A percentile compares a stretch with the other conserved stretches of the same genome.
Conservation (phyloP, 768 basidiomycete genomes). For the Trametes coccinea region DNA sequence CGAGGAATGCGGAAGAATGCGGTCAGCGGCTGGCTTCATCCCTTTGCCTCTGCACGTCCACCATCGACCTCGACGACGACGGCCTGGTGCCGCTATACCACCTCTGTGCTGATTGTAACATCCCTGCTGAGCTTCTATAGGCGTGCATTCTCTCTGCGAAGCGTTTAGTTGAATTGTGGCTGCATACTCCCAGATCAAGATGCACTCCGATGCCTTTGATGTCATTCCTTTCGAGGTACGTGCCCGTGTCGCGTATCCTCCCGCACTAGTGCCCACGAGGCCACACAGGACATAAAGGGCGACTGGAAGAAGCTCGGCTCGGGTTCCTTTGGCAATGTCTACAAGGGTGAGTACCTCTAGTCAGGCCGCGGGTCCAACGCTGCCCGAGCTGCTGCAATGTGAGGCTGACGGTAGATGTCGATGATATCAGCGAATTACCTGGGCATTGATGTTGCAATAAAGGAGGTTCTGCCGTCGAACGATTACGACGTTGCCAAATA, state of each 20-base stretch:
- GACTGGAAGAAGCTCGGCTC: conserved; percentile 88
- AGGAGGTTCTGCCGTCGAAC: conserved; percentile 89
- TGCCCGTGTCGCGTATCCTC: conserved; percentile 5
- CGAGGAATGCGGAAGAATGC: conserved; percentile 7
- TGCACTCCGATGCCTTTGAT: conserved; percentile 73
- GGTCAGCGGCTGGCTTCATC: conserved; percentile 15
- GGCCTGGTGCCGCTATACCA: conserved; percentile 17
- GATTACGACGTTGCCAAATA: conserved; percentile 97
- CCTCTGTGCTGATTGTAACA: background rate
- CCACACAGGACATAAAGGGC: conserved; percentile 75
- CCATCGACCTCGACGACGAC: conserved; percentile 14
- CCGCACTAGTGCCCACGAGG: conserved; percentile 11
- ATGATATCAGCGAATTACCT: conserved; percentile 73
- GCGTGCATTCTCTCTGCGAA: background rate
- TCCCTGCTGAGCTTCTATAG: no score
- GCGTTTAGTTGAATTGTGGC: background rate
- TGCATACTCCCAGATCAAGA: conserved; percentile 21
- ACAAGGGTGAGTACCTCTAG: conserved; percentile 60
- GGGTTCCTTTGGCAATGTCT: conserved; percentile 93
- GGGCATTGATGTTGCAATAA: conserved; percentile 94
- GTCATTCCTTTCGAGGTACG: conserved; percentile 83
- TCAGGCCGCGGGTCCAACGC: conserved; percentile 8
- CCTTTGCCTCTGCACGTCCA: conserved; percentile 7
- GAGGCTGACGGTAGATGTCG: conserved; percentile 8
- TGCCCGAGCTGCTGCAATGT: background rate